phyloP scores from a whole-genome alignment of 176 grass and related monocot species.

The Triticum dicoccoides region DNA sequence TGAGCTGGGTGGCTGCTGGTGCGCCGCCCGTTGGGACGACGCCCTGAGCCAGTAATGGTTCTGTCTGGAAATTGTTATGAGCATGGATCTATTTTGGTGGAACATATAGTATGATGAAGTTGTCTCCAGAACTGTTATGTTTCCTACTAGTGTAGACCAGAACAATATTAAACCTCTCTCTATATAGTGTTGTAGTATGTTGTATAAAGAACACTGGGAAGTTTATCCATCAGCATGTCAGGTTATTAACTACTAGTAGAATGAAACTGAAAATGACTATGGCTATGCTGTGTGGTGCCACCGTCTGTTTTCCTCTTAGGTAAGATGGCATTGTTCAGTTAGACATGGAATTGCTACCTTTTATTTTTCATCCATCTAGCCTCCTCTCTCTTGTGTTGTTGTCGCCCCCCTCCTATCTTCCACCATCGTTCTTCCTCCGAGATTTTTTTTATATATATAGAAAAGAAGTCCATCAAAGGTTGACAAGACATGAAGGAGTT shows the following conservation, averaged over 20 bases:
- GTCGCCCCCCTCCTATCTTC: too few species aligned
- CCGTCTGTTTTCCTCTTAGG: too few species aligned
- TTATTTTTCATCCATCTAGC: too few species aligned
- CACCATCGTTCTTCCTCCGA: too few species aligned
- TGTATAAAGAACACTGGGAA: not conserved
- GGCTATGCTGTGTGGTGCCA: not conserved
- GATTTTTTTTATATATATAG: too few species aligned
- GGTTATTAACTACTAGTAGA: not conserved
- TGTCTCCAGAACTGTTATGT: not conserved
- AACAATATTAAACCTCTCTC: not conserved
- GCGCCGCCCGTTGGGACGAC: not conserved
- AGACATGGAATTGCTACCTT: too few species aligned
- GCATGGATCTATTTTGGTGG: not conserved
- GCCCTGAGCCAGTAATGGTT: not conserved
- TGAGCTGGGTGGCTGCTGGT: not conserved
- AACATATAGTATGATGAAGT: not conserved
- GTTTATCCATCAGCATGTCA: not conserved
- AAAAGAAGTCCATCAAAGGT: not conserved
- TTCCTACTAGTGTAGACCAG: not conserved
- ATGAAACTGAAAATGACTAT: not conserved
- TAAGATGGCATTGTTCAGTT: too few species aligned
- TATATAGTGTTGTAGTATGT: not conserved
- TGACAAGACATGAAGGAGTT: slow-evolving; percentile 12
- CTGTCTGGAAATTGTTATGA: not conserved
- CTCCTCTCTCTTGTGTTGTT: too few species aligned